These are phyloP conservation scores for Ogataea pignaliae DNA, from an alignment of 805 yeast genomes.

Conservation along the genomic window DNA sequence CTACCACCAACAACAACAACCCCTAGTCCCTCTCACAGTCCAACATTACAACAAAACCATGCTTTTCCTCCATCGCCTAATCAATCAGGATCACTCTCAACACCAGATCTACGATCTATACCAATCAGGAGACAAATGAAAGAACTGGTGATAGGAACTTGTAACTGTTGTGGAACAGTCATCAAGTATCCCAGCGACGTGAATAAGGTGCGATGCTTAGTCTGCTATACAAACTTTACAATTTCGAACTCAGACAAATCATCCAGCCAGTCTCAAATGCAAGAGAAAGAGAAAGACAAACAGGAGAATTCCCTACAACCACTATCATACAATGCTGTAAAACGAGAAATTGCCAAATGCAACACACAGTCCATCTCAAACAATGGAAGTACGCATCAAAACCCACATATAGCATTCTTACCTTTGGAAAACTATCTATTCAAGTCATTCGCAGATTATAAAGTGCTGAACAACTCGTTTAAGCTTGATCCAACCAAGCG, in stretches of 20 bases:
- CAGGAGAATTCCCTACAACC: conserved; percentile 4
- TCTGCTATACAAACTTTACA: conserved; percentile 45
- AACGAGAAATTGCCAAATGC: conserved; percentile 33
- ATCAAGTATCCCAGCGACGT: conserved; percentile 35
- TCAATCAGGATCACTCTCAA: no score
- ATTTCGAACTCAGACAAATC: background rate
- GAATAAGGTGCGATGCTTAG: conserved; percentile 50
- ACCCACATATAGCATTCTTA: conserved; percentile 30
- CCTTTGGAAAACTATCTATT: conserved; percentile 48
- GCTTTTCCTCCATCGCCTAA: no score
- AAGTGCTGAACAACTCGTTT: conserved; percentile 54
- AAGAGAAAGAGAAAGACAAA: background rate
- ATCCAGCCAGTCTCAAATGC: no score
- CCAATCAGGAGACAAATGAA: no score
- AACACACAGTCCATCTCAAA: conserved; percentile 12
- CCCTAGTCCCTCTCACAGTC: no score
- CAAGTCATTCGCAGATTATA: conserved; percentile 42
- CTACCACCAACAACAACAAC: no score
- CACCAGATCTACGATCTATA: no score
- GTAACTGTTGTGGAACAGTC: conserved; percentile 45
- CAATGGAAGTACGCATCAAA: background rate
- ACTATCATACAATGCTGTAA: conserved; percentile 31
- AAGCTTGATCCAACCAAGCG: conserved; percentile 23
- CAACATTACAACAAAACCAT: no score
- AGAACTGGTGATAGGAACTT: conserved; percentile 20